A percentile compares a stretch with the other conserved stretches of the same genome.
Conservation (phyloP, 495 filamentous ascomycete genomes). For the Immersiella caudata region DNA sequence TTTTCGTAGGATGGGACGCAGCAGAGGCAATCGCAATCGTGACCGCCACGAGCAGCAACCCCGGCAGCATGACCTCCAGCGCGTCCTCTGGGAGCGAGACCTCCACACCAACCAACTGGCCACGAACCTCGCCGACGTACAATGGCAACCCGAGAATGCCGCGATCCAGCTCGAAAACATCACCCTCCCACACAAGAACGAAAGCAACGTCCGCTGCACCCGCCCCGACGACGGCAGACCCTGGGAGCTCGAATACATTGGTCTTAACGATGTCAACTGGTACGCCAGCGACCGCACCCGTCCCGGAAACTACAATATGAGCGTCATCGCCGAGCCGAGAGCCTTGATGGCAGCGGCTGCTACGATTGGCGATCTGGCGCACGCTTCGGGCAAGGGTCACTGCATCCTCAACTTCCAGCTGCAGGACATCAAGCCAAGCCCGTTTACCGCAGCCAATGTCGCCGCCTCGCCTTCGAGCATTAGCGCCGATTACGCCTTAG, state of each 20-base stretch:
- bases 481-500: no score
- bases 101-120: neutral
- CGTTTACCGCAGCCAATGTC: no score
- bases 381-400: neutral
- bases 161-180: neutral
- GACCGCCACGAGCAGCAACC: neutral
- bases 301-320: neutral
- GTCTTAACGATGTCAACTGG: neutral
- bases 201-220: neutral
- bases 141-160: neutral
- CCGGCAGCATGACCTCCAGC: neutral
- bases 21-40: neutral
- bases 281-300: neutral
- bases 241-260: neutral
- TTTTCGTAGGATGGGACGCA: neutral
- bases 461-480: no score
- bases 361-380: neutral
- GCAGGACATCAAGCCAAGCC: neutral
- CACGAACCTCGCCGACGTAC: neutral
- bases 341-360: neutral
- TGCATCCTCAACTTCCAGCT: constrained; percentile 7
- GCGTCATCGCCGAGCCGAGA: neutral
- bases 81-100: neutral
- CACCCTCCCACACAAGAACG: neutral
- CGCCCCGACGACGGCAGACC: neutral